phyloP scores from a whole-genome alignment of 177 flowering plant species.

The Vitis hybrid region DNA sequence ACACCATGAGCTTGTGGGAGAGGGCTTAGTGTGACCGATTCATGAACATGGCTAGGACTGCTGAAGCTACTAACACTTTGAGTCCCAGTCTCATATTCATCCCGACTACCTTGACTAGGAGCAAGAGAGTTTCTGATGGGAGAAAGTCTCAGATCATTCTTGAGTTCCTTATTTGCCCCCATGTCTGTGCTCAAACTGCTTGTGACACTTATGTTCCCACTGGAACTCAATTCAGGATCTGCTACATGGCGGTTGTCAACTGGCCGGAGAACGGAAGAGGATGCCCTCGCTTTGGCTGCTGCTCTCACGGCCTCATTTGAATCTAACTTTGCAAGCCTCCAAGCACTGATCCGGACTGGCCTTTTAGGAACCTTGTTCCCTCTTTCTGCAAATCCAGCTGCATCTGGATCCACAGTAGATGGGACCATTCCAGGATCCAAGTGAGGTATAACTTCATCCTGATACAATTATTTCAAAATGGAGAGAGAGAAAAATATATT shows the following conservation, averaged over 20 bases:
- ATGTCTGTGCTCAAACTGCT: slow-evolving; percentile 78
- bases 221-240: slow-evolving; percentile 70
- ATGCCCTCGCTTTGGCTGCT: slow-evolving; percentile 94
- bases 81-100: slow-evolving; percentile 81
- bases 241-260: slow-evolving; percentile 52
- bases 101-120: slow-evolving; percentile 81
- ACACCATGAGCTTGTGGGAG: slow-evolving; percentile 56
- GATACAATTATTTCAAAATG: slow-evolving; percentile 15
- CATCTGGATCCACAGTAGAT: slow-evolving; percentile 95
- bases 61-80: slow-evolving; percentile 88
- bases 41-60: slow-evolving; percentile 83
- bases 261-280: slow-evolving; percentile 93
- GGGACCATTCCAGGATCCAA: slow-evolving; percentile 94
- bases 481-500: not conserved
- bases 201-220: slow-evolving; percentile 67
- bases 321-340: slow-evolving; percentile 95
- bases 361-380: slow-evolving; percentile 56
- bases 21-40: slow-evolving; percentile 73
- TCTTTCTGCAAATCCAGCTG: slow-evolving; percentile 56
- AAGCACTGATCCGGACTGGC: slow-evolving; percentile 79
- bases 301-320: slow-evolving; percentile 84
- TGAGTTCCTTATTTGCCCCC: slow-evolving; percentile 56
- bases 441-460: slow-evolving; percentile 98
- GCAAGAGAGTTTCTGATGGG: slow-evolving; percentile 58
- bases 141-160: slow-evolving; percentile 44